A percentile compares a stretch with the other conserved stretches of the same genome.
These are phyloP conservation scores for Oldenlandia corymbosa DNA, from an alignment of 257 asterid species.

Conservation along the genomic window DNA sequence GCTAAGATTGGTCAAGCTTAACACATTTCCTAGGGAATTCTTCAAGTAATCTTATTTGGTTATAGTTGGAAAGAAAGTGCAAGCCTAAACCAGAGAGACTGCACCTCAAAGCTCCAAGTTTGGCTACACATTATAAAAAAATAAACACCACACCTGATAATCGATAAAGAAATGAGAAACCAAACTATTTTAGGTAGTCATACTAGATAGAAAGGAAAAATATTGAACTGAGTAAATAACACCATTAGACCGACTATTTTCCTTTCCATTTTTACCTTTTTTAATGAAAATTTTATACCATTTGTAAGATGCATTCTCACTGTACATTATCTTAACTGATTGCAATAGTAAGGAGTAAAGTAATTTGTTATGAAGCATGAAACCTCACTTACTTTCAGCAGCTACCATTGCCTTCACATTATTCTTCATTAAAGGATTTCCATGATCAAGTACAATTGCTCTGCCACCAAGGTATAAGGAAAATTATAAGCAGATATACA, in stretches of 20 bases:
- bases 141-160: not conserved
- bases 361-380: not conserved
- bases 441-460: conserved; percentile 82
- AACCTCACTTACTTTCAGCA: conserved; percentile 58
- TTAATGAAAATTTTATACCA: not conserved
- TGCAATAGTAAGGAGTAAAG: not conserved
- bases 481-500: not conserved
- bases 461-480: conserved; percentile 43
- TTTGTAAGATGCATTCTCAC: not conserved
- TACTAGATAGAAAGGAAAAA: too few relatives aligned
- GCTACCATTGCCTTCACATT: conserved; percentile 69
- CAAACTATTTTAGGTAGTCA: not conserved
- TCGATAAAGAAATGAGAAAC: not conserved
- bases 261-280: not conserved
- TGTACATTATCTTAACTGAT: not conserved
- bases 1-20: too few relatives aligned
- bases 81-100: not conserved
- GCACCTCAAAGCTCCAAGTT: not conserved
- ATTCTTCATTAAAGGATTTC: conserved; percentile 67
- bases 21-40: too few relatives aligned
- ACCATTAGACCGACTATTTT: not conserved
- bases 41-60: too few relatives aligned
- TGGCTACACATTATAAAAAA: not conserved
- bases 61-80: not conserved
- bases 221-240: not conserved